phyloP scores from a whole-genome alignment of 176 grass and related monocot species.

The Chloris gayana region DNA sequence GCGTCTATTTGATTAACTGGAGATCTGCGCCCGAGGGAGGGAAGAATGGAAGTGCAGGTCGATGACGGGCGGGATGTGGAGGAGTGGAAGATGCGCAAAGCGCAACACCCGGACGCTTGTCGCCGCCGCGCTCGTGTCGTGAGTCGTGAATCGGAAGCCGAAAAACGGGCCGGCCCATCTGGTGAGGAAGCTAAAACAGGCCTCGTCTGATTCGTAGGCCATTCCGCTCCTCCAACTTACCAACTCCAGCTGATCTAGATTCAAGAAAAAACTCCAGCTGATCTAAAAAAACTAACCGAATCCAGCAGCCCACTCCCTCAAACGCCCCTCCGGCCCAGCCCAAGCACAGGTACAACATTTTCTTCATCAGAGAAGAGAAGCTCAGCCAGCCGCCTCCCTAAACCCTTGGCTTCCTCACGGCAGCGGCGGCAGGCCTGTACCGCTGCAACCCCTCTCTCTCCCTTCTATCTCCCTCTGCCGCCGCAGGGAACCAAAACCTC shows the following conservation, averaged over 20 bases:
- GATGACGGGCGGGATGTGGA: background rate
- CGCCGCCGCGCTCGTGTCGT: background rate
- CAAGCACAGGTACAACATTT: background rate
- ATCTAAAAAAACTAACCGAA: no score
- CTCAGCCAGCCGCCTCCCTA: background rate
- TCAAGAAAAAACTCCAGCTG: no score
- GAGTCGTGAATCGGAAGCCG: background rate
- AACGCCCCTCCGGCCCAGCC: background rate
- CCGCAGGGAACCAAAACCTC: background rate
- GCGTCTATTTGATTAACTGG: constrained; percentile 28
- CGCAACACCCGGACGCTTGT: constrained; percentile 41
- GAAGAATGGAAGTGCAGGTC: background rate
- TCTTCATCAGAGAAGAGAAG: no score
- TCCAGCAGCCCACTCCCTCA: background rate
- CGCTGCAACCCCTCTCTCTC: background rate
- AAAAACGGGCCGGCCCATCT: background rate
- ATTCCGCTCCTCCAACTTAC: no score
- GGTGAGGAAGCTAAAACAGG: background rate
- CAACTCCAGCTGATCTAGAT: no score
- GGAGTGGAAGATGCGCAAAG: background rate
- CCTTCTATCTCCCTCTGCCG: background rate
- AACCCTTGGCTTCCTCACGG: constrained; percentile 30
- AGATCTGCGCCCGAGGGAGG: constrained; percentile 30
- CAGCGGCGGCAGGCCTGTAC: constrained; percentile 15
- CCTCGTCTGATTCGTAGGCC: no score